Evolutionary conservation across 2,329 filamentous ascomycete species (phyloP).

Genomic region (Catunica adiposa): DNA sequence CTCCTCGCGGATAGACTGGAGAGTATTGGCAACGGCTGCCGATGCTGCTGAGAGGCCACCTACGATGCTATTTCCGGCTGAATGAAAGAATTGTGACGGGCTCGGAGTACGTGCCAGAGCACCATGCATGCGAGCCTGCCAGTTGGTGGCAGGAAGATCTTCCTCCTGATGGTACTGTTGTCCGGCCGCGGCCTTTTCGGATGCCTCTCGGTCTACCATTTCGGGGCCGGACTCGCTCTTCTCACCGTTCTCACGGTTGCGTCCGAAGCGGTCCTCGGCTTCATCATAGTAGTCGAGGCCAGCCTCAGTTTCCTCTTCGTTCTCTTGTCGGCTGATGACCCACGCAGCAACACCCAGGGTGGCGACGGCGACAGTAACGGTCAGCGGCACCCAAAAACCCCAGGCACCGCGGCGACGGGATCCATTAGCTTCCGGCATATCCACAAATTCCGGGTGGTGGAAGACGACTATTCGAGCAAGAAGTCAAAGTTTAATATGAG

Average conservation of each 20-base stretch:
- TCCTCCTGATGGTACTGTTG: constrained; percentile 10
- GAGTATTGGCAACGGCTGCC: constrained; percentile 62
- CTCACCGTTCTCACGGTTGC: not conserved
- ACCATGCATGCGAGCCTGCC: constrained; percentile 64
- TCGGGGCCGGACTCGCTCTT: constrained; percentile 1
- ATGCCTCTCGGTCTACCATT: constrained; percentile 5
- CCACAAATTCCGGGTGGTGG: not conserved
- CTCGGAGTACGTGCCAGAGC: constrained; percentile 69
- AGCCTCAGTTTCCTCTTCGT: constrained; percentile 48
- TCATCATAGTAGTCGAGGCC: constrained; percentile 31
- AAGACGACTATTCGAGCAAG: not conserved
- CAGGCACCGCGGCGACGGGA: constrained; percentile 47
- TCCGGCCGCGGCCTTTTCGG: constrained; percentile 21
- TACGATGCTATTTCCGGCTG: constrained; percentile 62
- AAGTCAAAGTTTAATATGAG: too few relatives aligned
- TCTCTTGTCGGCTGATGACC: constrained; percentile 82
- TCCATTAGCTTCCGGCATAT: constrained; percentile 10
- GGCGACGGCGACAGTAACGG: constrained; percentile 72
- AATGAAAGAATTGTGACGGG: constrained; percentile 76
- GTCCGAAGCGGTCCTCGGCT: constrained; percentile 32
- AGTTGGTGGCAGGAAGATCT: constrained; percentile 28
- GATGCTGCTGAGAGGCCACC: constrained; percentile 73
- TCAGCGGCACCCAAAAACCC: constrained; percentile 79
- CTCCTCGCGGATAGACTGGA: constrained; percentile 72
- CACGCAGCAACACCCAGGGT: constrained; percentile 76